Evolutionary conservation across 2,329 filamentous ascomycete genomes (phyloP).

Genomic region (Venturia pyrina): DNA sequence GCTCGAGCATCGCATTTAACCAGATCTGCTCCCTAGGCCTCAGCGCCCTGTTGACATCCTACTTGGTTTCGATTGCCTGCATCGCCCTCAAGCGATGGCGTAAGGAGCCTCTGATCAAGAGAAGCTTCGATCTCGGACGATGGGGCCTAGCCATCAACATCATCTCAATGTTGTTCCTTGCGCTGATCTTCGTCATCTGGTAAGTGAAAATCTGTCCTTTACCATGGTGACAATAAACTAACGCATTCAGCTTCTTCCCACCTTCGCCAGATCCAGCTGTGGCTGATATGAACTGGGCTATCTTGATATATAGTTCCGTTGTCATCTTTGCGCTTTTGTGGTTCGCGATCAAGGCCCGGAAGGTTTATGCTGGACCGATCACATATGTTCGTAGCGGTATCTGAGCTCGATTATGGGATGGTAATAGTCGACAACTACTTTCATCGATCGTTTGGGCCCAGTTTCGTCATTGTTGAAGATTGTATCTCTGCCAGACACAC

Average conservation of each 20-base stretch:
- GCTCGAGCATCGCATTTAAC: slow-evolving; percentile 24
- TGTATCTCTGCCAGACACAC: too few species aligned
- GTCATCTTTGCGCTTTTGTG: slow-evolving; percentile 33
- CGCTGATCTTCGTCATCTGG: slow-evolving; percentile 12
- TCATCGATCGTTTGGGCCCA: too few species aligned
- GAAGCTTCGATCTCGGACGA: slow-evolving; percentile 29
- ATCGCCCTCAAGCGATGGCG: slow-evolving; percentile 30
- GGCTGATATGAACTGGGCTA: slow-evolving; percentile 39
- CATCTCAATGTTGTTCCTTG: slow-evolving; percentile 25
- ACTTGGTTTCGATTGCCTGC: slow-evolving; percentile 31
- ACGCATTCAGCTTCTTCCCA: slow-evolving; percentile 36
- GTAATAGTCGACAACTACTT: too few species aligned
- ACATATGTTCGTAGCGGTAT: slow-evolving; percentile 8
- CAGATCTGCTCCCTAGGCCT: slow-evolving; percentile 29
- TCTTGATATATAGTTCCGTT: slow-evolving; percentile 35
- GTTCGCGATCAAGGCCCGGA: slow-evolving; percentile 31
- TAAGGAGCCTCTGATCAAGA: slow-evolving; percentile 26
- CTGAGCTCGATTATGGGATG: not conserved
- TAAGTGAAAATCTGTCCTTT: not conserved
- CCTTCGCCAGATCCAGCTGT: slow-evolving; percentile 26
- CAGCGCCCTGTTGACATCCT: slow-evolving; percentile 30
- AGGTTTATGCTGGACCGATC: slow-evolving; percentile 29
- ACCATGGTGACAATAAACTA: slow-evolving; percentile 13
- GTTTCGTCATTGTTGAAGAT: too few species aligned
- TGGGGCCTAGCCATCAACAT: slow-evolving; percentile 30